Evolutionary conservation across 2,329 filamentous ascomycete genomes (phyloP).

Genomic region (Fusarium dlaminii): DNA sequence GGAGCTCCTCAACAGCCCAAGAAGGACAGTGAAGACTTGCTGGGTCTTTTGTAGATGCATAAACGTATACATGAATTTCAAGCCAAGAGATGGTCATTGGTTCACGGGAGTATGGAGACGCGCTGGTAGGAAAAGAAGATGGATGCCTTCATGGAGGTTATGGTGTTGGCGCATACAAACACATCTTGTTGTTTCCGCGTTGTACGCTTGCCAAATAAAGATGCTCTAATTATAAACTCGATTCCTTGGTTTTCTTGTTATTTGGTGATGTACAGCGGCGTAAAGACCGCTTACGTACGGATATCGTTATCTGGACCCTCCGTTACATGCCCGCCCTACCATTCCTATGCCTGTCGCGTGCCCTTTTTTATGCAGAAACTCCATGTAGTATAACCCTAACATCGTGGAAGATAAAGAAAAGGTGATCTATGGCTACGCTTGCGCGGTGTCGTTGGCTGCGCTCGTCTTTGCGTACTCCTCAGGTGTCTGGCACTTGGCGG

Average conservation of each 20-base stretch:
- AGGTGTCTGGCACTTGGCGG: constrained; percentile 90
- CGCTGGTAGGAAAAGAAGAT: constrained; percentile 31
- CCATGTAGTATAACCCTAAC: neutral
- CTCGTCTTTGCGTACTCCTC: constrained; percentile 77
- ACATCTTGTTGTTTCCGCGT: constrained; percentile 27
- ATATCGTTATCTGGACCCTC: constrained; percentile 14
- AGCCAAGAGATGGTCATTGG: constrained; percentile 14
- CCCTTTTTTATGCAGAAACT: constrained; percentile 12
- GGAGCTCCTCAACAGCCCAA: constrained; percentile 55
- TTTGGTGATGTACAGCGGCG: constrained; percentile 28
- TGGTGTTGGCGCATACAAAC: constrained; percentile 35
- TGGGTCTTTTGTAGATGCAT: constrained; percentile 52
- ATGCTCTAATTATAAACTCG: constrained; percentile 32
- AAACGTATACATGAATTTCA: constrained; percentile 9
- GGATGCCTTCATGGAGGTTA: constrained; percentile 25
- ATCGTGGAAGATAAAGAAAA: neutral
- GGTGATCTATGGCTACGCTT: constrained; percentile 6
- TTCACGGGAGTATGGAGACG: constrained; percentile 31
- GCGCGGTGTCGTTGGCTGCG: constrained; percentile 19
- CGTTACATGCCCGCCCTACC: neutral
- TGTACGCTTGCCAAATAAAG: constrained; percentile 37
- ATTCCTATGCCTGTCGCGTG: neutral
- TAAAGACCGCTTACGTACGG: constrained; percentile 10
- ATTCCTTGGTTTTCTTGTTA: constrained; percentile 9
- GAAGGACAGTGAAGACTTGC: constrained; percentile 70